phyloP scores from a whole-genome alignment of 2,329 filamentous ascomycete species.

The Xylaria sp. region DNA sequence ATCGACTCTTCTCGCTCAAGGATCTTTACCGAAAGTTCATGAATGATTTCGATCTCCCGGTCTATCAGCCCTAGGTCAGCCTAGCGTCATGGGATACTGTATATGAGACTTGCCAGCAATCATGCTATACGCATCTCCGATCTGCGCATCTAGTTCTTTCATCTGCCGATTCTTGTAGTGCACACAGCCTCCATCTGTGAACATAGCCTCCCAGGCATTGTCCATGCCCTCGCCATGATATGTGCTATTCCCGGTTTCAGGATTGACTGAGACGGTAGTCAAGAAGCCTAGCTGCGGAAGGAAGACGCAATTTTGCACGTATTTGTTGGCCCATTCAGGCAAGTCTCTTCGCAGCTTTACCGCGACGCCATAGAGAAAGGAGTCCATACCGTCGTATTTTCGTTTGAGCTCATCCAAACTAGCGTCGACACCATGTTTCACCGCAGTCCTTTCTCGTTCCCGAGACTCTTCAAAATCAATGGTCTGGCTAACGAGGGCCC shows the following conservation, averaged over 20 bases:
- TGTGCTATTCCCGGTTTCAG: slow-evolving; percentile 57
- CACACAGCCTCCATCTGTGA: slow-evolving; percentile 68
- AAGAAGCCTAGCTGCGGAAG: slow-evolving; percentile 92
- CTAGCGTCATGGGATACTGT: not conserved
- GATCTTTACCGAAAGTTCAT: slow-evolving; percentile 72
- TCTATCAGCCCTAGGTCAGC: slow-evolving; percentile 51
- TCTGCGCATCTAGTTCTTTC: slow-evolving; percentile 75
- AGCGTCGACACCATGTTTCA: slow-evolving; percentile 71
- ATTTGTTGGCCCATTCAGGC: slow-evolving; percentile 58
- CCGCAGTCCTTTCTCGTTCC: slow-evolving; percentile 70
- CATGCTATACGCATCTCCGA: slow-evolving; percentile 81
- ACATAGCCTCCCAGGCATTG: slow-evolving; percentile 76
- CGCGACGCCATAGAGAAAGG: slow-evolving; percentile 70
- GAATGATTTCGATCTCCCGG: slow-evolving; percentile 85
- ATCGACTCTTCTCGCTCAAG: slow-evolving; percentile 70
- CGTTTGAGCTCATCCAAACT: slow-evolving; percentile 78
- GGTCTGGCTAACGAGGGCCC: slow-evolving; percentile 70
- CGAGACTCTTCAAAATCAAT: slow-evolving; percentile 81
- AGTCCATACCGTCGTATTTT: slow-evolving; percentile 76
- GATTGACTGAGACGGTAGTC: slow-evolving; percentile 69
- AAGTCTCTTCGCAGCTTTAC: slow-evolving; percentile 64
- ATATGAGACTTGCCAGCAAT: slow-evolving; percentile 69
- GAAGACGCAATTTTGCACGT: slow-evolving; percentile 77
- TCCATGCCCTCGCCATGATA: slow-evolving; percentile 63
- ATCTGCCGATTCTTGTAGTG: slow-evolving; percentile 90